Evolutionary conservation across 225 moss, liverwort and hornwort species (phyloP).

Genomic region (Bryoerythrophyllum caledonicum): DNA sequence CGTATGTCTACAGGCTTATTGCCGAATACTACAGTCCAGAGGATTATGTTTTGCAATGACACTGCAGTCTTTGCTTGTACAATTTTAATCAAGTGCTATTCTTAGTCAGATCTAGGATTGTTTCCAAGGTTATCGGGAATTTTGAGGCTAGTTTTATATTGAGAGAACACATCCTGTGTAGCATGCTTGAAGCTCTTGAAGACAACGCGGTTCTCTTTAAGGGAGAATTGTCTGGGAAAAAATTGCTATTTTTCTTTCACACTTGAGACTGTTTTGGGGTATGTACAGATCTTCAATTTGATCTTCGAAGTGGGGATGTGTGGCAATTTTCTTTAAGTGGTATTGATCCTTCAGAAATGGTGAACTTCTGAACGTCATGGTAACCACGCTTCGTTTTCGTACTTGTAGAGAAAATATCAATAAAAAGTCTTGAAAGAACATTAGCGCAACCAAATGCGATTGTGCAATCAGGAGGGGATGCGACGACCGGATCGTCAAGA

Average conservation of each 20-base stretch:
- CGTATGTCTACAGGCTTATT: constrained; percentile 94
- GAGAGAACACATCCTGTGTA: constrained; percentile 10
- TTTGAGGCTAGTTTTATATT: constrained; percentile 28
- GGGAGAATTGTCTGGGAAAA: constrained; percentile 15
- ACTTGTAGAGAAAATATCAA: neutral
- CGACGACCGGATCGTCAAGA: neutral
- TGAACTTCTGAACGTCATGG: neutral
- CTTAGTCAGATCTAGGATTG: constrained; percentile 14
- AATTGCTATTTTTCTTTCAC: constrained; percentile 8
- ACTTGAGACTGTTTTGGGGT: neutral
- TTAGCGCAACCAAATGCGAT: neutral
- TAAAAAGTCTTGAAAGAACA: neutral
- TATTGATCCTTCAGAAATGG: neutral
- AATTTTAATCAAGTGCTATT: constrained; percentile 10
- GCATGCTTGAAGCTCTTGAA: constrained; percentile 17
- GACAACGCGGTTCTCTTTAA: neutral
- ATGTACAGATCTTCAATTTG: neutral
- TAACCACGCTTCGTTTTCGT: neutral
- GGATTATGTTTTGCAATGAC: constrained; percentile 88
- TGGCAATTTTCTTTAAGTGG: neutral
- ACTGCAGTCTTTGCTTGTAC: constrained; percentile 21
- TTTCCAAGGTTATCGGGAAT: neutral
- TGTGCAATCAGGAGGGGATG: neutral
- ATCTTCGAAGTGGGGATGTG: neutral
- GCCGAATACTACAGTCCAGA: constrained; percentile 98